phyloP scores from a whole-genome alignment of 2,329 filamentous ascomycete species.

The Grosmannia penicillata region DNA sequence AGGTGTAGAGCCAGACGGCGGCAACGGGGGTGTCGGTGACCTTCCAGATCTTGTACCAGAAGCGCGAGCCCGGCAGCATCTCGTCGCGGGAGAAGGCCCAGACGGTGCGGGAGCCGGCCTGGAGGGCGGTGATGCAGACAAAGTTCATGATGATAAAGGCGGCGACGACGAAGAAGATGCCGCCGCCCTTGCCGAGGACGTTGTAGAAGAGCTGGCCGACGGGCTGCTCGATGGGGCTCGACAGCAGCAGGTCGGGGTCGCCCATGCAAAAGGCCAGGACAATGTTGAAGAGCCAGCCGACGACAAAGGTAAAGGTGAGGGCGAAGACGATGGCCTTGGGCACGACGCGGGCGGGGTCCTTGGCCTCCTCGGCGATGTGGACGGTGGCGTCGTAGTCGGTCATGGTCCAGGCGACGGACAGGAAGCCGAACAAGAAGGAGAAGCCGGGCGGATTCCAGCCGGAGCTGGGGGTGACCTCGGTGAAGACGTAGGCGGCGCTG shows the following conservation, averaged over 20 bases:
- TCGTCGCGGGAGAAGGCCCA: constrained; percentile 40
- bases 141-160: constrained; percentile 44
- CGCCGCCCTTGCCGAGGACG: constrained; percentile 34
- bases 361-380: constrained; percentile 32
- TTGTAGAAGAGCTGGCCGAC: constrained; percentile 43
- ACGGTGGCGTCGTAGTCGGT: constrained; percentile 25
- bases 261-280: constrained; percentile 43
- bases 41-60: constrained; percentile 34
- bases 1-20: constrained; percentile 39
- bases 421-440: constrained; percentile 44
- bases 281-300: constrained; percentile 42
- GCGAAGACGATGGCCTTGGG: constrained; percentile 37
- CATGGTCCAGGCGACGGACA: constrained; percentile 46
- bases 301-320: constrained; percentile 39
- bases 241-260: constrained; percentile 28
- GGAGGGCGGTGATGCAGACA: constrained; percentile 41
- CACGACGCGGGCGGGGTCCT: constrained; percentile 22
- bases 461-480: constrained; percentile 31
- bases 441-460: constrained; percentile 40
- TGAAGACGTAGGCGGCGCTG: constrained; percentile 37
- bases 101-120: constrained; percentile 35
- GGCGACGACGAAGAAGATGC: constrained; percentile 39
- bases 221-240: constrained; percentile 31
- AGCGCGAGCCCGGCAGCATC: constrained; percentile 27
- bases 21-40: constrained; percentile 34